Conservation (phyloP, 2,329 filamentous ascomycete species). For the Alternaria gaisen region DNA sequence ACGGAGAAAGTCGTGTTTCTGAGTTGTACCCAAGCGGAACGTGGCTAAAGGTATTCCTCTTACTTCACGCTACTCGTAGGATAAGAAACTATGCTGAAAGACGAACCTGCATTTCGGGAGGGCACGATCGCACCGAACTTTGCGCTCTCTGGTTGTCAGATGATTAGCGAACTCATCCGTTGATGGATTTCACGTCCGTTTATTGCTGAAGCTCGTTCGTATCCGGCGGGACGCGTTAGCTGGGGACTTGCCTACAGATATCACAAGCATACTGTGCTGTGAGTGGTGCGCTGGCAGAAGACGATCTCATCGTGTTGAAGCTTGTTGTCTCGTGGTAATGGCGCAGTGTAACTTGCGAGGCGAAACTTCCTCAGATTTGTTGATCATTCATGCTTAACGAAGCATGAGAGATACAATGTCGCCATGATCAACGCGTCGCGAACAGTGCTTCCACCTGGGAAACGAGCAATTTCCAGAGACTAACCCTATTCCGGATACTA, state of each 20-base stretch:
- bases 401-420: background rate
- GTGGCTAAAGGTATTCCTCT: too few relatives aligned
- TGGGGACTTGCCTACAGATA: background rate
- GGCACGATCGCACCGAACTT: too few relatives aligned
- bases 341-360: background rate
- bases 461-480: background rate
- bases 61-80: too few relatives aligned
- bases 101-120: too few relatives aligned
- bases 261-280: constrained; percentile 2
- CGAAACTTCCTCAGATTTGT: background rate
- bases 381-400: background rate
- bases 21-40: too few relatives aligned
- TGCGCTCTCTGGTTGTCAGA: too few relatives aligned
- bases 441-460: background rate
- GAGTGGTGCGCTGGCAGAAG: background rate
- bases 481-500: background rate
- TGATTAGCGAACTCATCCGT: too few relatives aligned
- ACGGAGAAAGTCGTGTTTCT: too few relatives aligned
- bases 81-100: too few relatives aligned
- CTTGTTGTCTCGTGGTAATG: background rate
- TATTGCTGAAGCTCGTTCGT: too few relatives aligned
- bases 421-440: background rate
- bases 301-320: background rate
- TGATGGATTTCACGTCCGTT: too few relatives aligned
- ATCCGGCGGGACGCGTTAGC: background rate